These are phyloP conservation scores for Endoconidiophora polonica DNA, from an alignment of 2,329 filamentous ascomycete species.

Conservation along the genomic window DNA sequence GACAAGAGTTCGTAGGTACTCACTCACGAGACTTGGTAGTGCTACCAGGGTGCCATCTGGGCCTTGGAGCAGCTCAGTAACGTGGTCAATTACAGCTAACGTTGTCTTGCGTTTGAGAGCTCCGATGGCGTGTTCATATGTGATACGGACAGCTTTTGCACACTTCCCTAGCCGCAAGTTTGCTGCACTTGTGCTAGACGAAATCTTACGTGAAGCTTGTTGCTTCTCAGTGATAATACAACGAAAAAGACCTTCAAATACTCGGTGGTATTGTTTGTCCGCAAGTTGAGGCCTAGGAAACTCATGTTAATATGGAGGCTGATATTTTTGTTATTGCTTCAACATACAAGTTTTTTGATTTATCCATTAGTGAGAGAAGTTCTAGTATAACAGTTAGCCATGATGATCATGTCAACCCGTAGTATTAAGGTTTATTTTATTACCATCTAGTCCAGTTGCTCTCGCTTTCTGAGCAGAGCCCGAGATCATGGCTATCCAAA, in stretches of 20 bases:
- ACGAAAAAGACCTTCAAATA: slow-evolving; percentile 68
- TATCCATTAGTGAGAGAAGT: slow-evolving; percentile 24
- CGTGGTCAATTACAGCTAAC: slow-evolving; percentile 63
- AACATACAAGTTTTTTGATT: slow-evolving; percentile 22
- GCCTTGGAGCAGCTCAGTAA: slow-evolving; percentile 54
- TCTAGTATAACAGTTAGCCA: slow-evolving; percentile 17
- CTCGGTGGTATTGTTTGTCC: slow-evolving; percentile 64
- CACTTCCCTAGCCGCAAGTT: slow-evolving; percentile 47
- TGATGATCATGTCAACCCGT: background rate
- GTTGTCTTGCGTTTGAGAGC: slow-evolving; percentile 62
- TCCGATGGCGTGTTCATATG: slow-evolving; percentile 50
- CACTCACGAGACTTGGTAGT: slow-evolving; percentile 41
- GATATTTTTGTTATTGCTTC: background rate
- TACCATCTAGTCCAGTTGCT: slow-evolving; percentile 27
- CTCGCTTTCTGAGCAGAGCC: slow-evolving; percentile 21
- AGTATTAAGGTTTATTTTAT: slow-evolving; percentile 5
- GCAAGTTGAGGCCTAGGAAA: slow-evolving; percentile 29
- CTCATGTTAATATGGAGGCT: background rate
- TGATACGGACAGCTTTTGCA: slow-evolving; percentile 53
- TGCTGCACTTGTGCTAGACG: slow-evolving; percentile 31
- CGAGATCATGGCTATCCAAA: slow-evolving; percentile 3
- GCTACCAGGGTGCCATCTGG: slow-evolving; percentile 46
- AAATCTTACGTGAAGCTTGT: slow-evolving; percentile 38
- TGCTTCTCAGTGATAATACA: slow-evolving; percentile 52
- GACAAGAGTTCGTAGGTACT: slow-evolving; percentile 64